Conservation (phyloP, 257 asterid genomes). For the Ajuga chamaepitys region DNA sequence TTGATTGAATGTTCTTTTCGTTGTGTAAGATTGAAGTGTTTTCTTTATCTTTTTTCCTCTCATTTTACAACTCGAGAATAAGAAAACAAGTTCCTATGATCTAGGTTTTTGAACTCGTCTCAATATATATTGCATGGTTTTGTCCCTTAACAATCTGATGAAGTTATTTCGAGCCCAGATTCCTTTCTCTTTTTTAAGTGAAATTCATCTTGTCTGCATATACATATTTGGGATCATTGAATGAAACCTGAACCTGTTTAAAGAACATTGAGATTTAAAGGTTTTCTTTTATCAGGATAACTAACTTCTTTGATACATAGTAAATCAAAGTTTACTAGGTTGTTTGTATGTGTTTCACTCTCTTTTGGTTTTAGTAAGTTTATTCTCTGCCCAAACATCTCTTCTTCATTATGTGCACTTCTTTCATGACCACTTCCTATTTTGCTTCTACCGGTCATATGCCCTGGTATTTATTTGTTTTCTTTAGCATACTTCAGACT, state of each 20-base stretch:
- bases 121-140: background rate
- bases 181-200: background rate
- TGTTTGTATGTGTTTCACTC: background rate
- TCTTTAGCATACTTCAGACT: background rate
- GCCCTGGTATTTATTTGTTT: background rate
- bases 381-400: background rate
- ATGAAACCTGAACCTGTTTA: too few relatives aligned
- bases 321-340: background rate
- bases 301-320: background rate
- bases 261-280: too few relatives aligned
- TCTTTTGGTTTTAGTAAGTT: background rate
- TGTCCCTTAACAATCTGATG: background rate
- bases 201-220: background rate
- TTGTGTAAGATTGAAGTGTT: background rate
- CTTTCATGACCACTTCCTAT: background rate
- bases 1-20: background rate
- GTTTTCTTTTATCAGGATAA: too few relatives aligned
- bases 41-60: background rate
- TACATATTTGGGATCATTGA: background rate
- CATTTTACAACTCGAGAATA: background rate
- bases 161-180: background rate
- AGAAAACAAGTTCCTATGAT: constrained; percentile 1
- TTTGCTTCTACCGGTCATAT: background rate
- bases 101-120: background rate
- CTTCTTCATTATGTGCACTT: background rate